Evolutionary conservation across 2,329 filamentous ascomycete genomes (phyloP), one percentile per base, ranked within the genome.

Genomic region (Penicillium janthinellum): DNA sequence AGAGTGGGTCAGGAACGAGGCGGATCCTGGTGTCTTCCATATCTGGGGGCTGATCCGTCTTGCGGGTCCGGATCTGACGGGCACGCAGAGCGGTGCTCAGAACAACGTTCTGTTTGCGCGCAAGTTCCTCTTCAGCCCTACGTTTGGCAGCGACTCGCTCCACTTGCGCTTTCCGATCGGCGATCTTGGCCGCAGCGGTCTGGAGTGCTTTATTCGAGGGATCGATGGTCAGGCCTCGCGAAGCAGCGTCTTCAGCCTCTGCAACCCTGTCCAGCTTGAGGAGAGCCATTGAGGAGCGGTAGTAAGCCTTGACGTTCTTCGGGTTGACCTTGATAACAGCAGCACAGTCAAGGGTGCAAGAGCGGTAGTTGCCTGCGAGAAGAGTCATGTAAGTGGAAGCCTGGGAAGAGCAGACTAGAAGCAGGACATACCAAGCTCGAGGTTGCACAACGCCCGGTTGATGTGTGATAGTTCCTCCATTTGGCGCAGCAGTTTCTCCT

Each of bases 371-470:
- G 73, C 86, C 86, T 88, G 17, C 11, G 12, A 22, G 10, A 6
- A 52, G 54, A 56, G 60, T 58, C 73, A 70, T 62, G 35, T 39
- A 37, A 51, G 47, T 34, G 25, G 47, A 35, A 11, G 25, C 10
- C 47, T 28, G 5, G 31, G 39, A 34, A 35, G 8, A n/a, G 12
- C 11, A n/a, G 20, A 25, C 14, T 51, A 17, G 35, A 49, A 28
- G 15, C 34, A 54, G 4, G 52, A 75, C 80, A 64, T 82, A 88
- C 87, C 86, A 65, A 97, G 83, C 75, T 92, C 89, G 62, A 99
- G 82, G 75, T 98, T 90, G 78, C 92, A 96, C 31, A 96, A 87
- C 0, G 94, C 93, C 61, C 95, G 88, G 77, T 99, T 99, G 63
- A 90, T 86, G 75, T 93, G 88, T 61, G 92, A 88, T 1, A 87